Evolutionary conservation across 495 filamentous ascomycete species (phyloP), one percentile per base, ranked within the genome.

Genomic region (Xylaria nigripes): DNA sequence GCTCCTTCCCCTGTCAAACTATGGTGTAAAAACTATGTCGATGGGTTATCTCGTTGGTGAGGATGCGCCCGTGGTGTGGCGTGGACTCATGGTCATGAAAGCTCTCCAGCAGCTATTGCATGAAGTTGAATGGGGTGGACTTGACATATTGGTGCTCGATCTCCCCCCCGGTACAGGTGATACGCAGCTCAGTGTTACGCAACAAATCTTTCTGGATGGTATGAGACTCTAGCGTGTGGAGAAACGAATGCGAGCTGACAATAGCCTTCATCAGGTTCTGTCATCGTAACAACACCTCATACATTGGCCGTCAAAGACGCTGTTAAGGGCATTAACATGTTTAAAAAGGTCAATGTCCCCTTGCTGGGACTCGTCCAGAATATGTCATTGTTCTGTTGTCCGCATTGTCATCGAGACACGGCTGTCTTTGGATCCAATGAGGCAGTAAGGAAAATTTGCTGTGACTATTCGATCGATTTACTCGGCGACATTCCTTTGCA

Each of bases 31-130:
- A 68, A 91, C 87, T 38, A 97, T 97, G 93, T 95, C 89, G 2
- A 96, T 99, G 86, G 94, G 94, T 44, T 97, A 96, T 61, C 80
- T 97, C 10, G 81, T 94, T 13, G 80, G 81, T 54, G 84, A 87
- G 61, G 78, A 82, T 32, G 81, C 81, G 0, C 86, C 93, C 3
- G 85, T 99, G n/a, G 88, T 89, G 34, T 99, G 94, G 93, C 83
- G 93, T 30, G 93, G 93, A 0, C 77, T 95, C 18, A 97, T 99
- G 90, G 87, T 97, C 16, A 91, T 92, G 75, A 99, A 99, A 70
- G 93, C 94, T 0, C 73, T 99, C 61, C 90, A 96, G 57, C 93
- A 99, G 64, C 80, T 99, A 2, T 78, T 99, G 7, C 90, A 95
- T 64, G 88, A 91, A 47, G 93, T 97, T 4, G 86, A 89, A 48